Percentiles rank a stretch among this genome's conserved stretches.
Conservation (phyloP, 2,329 filamentous ascomycete genomes). For the Beauveria sp. region DNA sequence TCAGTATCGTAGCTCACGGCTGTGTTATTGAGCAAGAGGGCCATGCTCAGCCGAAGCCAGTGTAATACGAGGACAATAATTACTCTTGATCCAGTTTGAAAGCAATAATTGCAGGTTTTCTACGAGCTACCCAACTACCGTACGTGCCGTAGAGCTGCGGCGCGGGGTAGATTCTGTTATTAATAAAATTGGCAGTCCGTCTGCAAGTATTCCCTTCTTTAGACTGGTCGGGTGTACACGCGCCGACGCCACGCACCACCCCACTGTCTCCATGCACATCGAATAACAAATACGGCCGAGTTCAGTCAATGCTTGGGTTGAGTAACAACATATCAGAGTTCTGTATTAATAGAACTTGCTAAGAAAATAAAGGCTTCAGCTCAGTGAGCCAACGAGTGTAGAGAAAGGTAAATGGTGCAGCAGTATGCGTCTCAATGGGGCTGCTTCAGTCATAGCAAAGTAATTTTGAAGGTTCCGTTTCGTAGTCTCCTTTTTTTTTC, state of each 20-base stretch:
- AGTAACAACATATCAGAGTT: neutral
- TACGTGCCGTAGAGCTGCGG: neutral
- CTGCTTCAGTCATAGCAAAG: neutral
- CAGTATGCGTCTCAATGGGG: neutral
- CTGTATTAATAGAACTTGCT: neutral
- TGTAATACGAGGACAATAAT: neutral
- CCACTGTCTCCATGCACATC: neutral
- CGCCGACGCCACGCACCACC: neutral
- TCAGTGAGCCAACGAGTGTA: neutral
- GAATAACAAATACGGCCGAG: neutral
- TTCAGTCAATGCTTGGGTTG: neutral
- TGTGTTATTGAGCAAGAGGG: no score
- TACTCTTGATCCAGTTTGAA: no score
- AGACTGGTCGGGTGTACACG: neutral
- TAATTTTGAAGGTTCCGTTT: neutral
- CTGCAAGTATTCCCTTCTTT: neutral
- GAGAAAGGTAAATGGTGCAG: neutral
- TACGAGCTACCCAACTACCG: no score
- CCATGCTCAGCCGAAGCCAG: no score
- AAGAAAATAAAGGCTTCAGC: neutral
- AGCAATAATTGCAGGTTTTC: no score
- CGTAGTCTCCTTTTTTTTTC: neutral
- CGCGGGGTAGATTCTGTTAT: constrained; percentile 6
- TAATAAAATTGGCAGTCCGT: neutral
- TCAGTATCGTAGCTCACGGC: no score